Base-by-base conservation (phyloP, 306 rosid genomes). In the Astragalus membranaceus region DNA sequence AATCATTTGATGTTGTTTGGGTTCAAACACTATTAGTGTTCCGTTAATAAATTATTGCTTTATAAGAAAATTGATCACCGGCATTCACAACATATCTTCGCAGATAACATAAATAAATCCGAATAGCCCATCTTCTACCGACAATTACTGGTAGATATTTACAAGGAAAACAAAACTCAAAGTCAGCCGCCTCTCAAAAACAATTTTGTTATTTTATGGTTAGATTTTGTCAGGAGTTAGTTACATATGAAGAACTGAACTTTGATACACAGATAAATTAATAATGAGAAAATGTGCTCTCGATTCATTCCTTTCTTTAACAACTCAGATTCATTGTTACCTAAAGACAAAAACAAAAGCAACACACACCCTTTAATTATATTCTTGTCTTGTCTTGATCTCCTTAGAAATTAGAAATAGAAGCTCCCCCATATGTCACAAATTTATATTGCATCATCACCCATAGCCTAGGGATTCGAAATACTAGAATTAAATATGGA, bases 31-130 rank as follows among this genome's bases (percentile, higher is more conserved):
- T n/a, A n/a, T n/a, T n/a, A n/a, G n/a, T n/a, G n/a, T n/a, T n/a
- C n/a, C n/a, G n/a, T n/a, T n/a, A n/a, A n/a, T n/a, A n/a, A n/a
- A n/a, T n/a, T n/a, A n/a, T n/a, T n/a, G n/a, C n/a, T n/a, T n/a
- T n/a, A n/a, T n/a, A n/a, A n/a, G n/a, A n/a, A n/a, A n/a, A n/a
- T n/a, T n/a, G n/a, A n/a, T n/a, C n/a, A n/a, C n/a, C n/a, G n/a
- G 60, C 50, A 44, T 6, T 11, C 6, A 43, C 23, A 64, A 41
- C 56, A 71, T 41, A 62, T 61, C 13, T 41, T 63, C 36, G 4
- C 4, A 72, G 58, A 71, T 47, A 71, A 64, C 36, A 20, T 71
- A 56, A 78, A 78, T 42, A 64, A 71, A 78, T 42, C 37, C 67
- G 37, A 15, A 68, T 8, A 62, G 60, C 5, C 51, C 58, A 16